A percentile compares a stretch with the other conserved stretches of the same genome.
These are phyloP conservation scores for Talaromyces pinophilus DNA, from an alignment of 2,329 filamentous ascomycete genomes.

Conservation along the genomic window DNA sequence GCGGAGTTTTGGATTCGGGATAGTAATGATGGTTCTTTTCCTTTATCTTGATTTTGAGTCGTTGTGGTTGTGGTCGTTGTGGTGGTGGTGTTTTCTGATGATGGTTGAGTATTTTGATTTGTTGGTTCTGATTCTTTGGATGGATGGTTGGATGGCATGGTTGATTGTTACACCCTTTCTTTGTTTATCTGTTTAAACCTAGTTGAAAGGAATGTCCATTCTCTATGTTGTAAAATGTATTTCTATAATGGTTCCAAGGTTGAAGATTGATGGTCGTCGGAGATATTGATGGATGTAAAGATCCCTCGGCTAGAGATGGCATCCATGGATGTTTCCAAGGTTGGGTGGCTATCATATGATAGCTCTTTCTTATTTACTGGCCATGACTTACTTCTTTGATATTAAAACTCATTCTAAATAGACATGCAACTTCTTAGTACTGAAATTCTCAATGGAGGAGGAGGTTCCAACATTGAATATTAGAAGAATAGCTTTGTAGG, in stretches of 20 bases:
- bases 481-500: neutral
- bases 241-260: neutral
- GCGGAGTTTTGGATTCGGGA: constrained; percentile 39
- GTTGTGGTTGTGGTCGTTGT: neutral
- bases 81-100: neutral
- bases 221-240: neutral
- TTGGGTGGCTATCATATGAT: neutral
- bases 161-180: too few species aligned
- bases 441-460: neutral
- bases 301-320: constrained; percentile 2
- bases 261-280: neutral
- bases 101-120: too few species aligned
- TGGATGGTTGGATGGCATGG: neutral
- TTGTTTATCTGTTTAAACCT: too few species aligned
- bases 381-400: neutral
- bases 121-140: neutral
- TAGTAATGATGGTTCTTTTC: constrained; percentile 31
- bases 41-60: constrained; percentile 14
- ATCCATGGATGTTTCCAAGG: neutral
- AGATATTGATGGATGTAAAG: neutral
- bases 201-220: too few species aligned
- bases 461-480: neutral
- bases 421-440: neutral
- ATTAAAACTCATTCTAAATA: neutral
- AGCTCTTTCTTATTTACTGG: neutral